phyloP scores from a whole-genome alignment of 2,329 filamentous ascomycete species.

The Alternaria gansuensis region DNA sequence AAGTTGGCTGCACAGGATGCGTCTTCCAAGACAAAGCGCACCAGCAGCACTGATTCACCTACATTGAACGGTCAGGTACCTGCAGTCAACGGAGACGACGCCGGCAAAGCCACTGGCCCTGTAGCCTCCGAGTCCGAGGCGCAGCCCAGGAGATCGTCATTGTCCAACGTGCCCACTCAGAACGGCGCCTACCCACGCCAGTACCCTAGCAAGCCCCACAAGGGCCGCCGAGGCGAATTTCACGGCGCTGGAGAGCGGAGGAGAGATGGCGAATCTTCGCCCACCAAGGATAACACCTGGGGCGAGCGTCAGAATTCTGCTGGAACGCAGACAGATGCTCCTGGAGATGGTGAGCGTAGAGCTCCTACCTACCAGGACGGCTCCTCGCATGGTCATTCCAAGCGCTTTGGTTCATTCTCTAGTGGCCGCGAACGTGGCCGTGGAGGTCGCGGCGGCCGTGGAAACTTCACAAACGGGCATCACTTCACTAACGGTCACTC shows the following conservation, averaged over 20 bases:
- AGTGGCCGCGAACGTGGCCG: constrained; percentile 57
- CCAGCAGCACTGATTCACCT: constrained; percentile 45
- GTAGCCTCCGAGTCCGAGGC: constrained; percentile 37
- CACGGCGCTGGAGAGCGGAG: constrained; percentile 42
- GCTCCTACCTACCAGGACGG: constrained; percentile 41
- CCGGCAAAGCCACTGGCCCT: constrained; percentile 30
- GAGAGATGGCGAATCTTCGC: constrained; percentile 45
- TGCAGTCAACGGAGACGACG: constrained; percentile 36
- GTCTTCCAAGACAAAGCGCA: constrained; percentile 50
- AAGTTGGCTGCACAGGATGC: constrained; percentile 39
- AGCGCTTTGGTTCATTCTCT: constrained; percentile 50
- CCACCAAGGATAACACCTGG: constrained; percentile 43
- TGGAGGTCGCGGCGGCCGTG: constrained; percentile 59
- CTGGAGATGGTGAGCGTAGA: constrained; percentile 45
- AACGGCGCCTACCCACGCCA: constrained; percentile 43
- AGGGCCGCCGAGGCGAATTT: constrained; percentile 46
- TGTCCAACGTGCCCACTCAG: constrained; percentile 33
- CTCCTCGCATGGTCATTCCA: constrained; percentile 39
- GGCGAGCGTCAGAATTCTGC: constrained; percentile 46
- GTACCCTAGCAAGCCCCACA: constrained; percentile 41
- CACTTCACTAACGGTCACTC: constrained; percentile 55
- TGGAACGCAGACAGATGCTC: constrained; percentile 48
- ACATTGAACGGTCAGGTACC: constrained; percentile 41
- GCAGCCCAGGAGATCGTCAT: constrained; percentile 32
- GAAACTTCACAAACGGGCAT: constrained; percentile 49